phyloP scores from a whole-genome alignment of 345 rosid species.

The Laguncularia racemosa region DNA sequence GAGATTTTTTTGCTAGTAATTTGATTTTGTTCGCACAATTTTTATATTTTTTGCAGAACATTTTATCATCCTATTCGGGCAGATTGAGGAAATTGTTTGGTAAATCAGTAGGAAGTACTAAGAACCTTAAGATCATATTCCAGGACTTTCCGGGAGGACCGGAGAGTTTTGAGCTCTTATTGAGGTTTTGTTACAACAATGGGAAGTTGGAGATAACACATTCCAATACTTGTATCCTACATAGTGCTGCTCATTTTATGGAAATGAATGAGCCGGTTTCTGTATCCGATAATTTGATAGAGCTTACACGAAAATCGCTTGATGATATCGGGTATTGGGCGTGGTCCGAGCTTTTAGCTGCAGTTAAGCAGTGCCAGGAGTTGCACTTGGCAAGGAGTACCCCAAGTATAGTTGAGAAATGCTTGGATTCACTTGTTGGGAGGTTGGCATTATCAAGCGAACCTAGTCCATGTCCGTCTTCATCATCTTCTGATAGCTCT shows the following conservation, averaged over 20 bases:
- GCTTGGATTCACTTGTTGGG: conserved; percentile 53
- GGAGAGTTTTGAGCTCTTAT: conserved; percentile 62
- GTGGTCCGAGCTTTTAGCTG: conserved; percentile 69
- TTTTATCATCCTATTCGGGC: conserved; percentile 53
- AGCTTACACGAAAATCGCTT: conserved; percentile 56
- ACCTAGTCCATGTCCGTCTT: conserved; percentile 67
- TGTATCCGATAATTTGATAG: conserved; percentile 32
- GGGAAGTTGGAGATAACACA: conserved; percentile 45
- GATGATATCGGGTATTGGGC: conserved; percentile 61
- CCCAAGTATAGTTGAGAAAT: conserved; percentile 28
- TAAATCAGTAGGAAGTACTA: conserved; percentile 32
- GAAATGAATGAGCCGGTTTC: conserved; percentile 43
- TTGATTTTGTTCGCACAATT: no score
- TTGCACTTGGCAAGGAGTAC: conserved; percentile 25
- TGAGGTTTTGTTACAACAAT: conserved; percentile 72
- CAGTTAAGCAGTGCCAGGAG: conserved; percentile 62
- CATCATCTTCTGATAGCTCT: conserved; percentile 73
- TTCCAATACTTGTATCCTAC: conserved; percentile 42
- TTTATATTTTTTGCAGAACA: conserved; percentile 36
- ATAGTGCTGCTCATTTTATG: conserved; percentile 71
- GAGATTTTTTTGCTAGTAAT: conserved; percentile 1
- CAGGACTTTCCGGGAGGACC: conserved; percentile 88
- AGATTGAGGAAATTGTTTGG: conserved; percentile 57
- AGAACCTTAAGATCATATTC: conserved; percentile 62
- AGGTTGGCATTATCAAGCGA: conserved; percentile 50